Conservation (phyloP, 495 filamentous ascomycete species). For the Xeromyces bisporus region DNA sequence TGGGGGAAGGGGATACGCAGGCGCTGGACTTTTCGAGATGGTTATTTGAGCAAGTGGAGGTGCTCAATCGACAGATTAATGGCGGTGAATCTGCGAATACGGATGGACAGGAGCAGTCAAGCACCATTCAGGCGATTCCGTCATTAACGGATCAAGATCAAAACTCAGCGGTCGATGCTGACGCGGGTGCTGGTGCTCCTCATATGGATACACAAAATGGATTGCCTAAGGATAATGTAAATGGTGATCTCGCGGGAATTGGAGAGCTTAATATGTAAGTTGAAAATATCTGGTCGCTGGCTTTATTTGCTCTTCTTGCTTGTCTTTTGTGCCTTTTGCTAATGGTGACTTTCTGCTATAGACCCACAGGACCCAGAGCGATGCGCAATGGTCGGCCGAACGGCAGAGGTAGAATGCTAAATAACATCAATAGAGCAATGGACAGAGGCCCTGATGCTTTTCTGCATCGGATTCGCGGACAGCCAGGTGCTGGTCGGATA, state of each 20-base stretch:
- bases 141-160: constrained; percentile 17
- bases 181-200: constrained; percentile 43
- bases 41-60: constrained; percentile 72
- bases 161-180: constrained; percentile 34
- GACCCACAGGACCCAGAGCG: constrained; percentile 85
- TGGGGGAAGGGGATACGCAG: constrained; percentile 67
- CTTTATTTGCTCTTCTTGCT: no score
- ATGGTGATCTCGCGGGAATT: no score
- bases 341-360: no score
- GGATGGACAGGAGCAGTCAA: constrained; percentile 5
- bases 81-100: constrained; percentile 16
- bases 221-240: no score
- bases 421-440: constrained; percentile 76
- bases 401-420: constrained; percentile 59
- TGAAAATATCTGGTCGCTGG: no score
- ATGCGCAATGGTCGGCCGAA: constrained; percentile 60
- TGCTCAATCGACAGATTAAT: constrained; percentile 46
- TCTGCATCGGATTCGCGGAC: constrained; percentile 65
- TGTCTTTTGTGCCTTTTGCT: no score
- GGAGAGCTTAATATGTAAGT: no score
- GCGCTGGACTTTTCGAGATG: constrained; percentile 73
- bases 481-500: constrained; percentile 58
- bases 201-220: background rate
- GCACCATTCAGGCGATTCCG: constrained; percentile 22
- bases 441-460: constrained; percentile 55